Percentiles rank a stretch among this genome's conserved stretches.
These are phyloP conservation scores for Penicillium corylophilum DNA, from an alignment of 2,329 filamentous ascomycete species.

Conservation along the genomic window DNA sequence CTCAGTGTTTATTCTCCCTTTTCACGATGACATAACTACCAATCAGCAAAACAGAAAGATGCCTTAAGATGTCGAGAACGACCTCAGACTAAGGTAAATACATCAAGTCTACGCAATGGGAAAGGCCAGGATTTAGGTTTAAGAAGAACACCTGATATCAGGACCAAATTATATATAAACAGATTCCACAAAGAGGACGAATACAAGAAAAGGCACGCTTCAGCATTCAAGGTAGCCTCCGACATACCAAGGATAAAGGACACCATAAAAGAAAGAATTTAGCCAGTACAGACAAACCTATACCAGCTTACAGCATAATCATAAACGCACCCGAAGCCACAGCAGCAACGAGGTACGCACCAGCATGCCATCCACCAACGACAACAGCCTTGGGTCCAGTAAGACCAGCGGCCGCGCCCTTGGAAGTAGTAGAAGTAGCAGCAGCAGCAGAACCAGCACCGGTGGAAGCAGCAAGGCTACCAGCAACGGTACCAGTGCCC, in stretches of 20 bases:
- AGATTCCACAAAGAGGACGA: conserved; percentile 1
- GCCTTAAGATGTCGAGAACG: no score
- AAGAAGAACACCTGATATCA: background rate
- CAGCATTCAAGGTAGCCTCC: background rate
- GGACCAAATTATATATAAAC: conserved; percentile 14
- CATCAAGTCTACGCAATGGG: no score
- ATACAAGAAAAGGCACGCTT: conserved; percentile 8
- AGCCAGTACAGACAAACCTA: background rate
- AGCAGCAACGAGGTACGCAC: conserved; percentile 45
- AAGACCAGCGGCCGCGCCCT: conserved; percentile 33
- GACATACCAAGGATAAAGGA: background rate
- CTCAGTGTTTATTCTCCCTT: no score
- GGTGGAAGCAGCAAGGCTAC: conserved; percentile 31
- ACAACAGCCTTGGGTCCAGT: conserved; percentile 36
- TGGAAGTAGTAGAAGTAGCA: conserved; percentile 23
- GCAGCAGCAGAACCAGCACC: conserved; percentile 18
- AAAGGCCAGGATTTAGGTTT: no score
- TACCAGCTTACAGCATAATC: conserved; percentile 45
- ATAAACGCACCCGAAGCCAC: conserved; percentile 47
- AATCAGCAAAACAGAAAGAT: no score
- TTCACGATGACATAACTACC: no score
- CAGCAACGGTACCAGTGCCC: conserved; percentile 41
- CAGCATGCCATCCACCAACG: conserved; percentile 43
- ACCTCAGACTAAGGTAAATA: no score
- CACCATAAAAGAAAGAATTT: conserved; percentile 3